phyloP scores from a whole-genome alignment of 2,329 filamentous ascomycete species.

The Clarireedia monteithiana region DNA sequence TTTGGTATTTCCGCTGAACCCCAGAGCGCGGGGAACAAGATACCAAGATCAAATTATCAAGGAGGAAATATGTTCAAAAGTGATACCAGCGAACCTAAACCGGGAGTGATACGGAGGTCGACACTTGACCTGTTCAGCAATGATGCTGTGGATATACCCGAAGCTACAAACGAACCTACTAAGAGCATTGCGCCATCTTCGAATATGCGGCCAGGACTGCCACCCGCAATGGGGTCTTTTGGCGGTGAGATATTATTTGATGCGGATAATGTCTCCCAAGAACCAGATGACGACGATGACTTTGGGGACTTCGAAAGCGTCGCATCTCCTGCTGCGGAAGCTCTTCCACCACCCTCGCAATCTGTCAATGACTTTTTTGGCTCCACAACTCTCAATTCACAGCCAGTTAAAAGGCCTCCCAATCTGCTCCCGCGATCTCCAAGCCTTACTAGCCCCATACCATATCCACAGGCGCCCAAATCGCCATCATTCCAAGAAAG shows the following conservation, averaged over 20 bases:
- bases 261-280: constrained; percentile 30
- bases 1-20: constrained; percentile 17
- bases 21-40: constrained; percentile 6
- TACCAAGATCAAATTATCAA: constrained; percentile 12
- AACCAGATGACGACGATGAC: constrained; percentile 42
- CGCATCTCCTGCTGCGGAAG: constrained; percentile 21
- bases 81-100: constrained; percentile 8
- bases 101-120: constrained; percentile 18
- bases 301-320: constrained; percentile 63
- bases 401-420: constrained; percentile 26
- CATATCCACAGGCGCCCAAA: constrained; percentile 41
- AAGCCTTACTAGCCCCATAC: constrained; percentile 22
- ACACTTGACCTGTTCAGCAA: constrained; percentile 24
- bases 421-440: constrained; percentile 30
- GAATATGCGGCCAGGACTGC: not conserved
- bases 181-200: constrained; percentile 5
- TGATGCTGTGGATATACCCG: constrained; percentile 13
- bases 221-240: constrained; percentile 13
- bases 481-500: constrained; percentile 46
- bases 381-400: constrained; percentile 22
- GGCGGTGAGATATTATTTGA: constrained; percentile 29
- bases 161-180: not conserved
- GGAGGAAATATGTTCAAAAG: constrained; percentile 1
- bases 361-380: constrained; percentile 28
- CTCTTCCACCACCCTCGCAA: constrained; percentile 12